These are phyloP conservation scores for Ophiorrhiza pumila DNA, from an alignment of 257 asterid genomes.

Conservation along the genomic window DNA sequence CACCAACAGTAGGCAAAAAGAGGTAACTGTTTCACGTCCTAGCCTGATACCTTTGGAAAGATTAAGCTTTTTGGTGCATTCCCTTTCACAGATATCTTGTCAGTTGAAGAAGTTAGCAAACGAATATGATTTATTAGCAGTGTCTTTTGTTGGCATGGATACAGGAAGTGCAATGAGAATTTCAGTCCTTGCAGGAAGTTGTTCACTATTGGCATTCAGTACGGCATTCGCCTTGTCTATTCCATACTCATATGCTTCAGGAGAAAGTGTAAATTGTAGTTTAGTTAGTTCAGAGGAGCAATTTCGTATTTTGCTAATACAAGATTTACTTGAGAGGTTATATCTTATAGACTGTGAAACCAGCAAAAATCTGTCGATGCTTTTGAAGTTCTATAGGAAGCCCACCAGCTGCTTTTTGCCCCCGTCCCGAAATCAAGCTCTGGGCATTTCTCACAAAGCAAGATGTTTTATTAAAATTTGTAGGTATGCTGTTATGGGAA, in stretches of 20 bases:
- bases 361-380: conserved; percentile 42
- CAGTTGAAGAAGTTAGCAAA: conserved; percentile 51
- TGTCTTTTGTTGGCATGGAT: conserved; percentile 60
- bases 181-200: conserved; percentile 62
- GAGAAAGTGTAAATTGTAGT: conserved; percentile 17
- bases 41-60: conserved; percentile 15
- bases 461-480: conserved; percentile 45
- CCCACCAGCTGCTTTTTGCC: conserved; percentile 31
- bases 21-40: conserved; percentile 20
- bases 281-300: conserved; percentile 30
- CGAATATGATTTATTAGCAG: conserved; percentile 60
- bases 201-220: conserved; percentile 83
- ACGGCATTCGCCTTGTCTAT: conserved; percentile 49
- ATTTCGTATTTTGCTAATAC: conserved; percentile 41
- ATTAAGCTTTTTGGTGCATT: conserved; percentile 28
- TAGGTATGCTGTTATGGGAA: conserved; percentile 47
- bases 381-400: conserved; percentile 38
- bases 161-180: conserved; percentile 45
- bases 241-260: conserved; percentile 37
- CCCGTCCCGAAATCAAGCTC: conserved; percentile 31
- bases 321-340: conserved; percentile 62
- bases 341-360: conserved; percentile 38
- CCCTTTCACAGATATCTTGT: conserved; percentile 41
- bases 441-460: conserved; percentile 35
- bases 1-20: conserved; percentile 24